Base-by-base conservation (phyloP, 2,329 filamentous ascomycete species). In the Tolypocladium cylindrosporum region DNA sequence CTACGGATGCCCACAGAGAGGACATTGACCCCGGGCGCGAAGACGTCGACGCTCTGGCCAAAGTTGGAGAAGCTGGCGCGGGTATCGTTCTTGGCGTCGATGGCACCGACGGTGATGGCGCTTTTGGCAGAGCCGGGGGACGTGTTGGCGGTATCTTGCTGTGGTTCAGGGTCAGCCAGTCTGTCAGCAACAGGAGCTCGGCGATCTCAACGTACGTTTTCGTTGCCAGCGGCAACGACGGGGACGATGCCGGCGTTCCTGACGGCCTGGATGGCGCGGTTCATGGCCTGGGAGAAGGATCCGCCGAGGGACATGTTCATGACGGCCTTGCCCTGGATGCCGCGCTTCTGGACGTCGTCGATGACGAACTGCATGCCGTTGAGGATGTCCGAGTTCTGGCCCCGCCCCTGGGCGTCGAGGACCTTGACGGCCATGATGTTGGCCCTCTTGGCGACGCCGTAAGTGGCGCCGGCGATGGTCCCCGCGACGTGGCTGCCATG, bases 231-330 rank as follows among this genome's bases (percentile, higher is more conserved):
- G 1, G 83, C 81, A n/a, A 84, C 82, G 58, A 84, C 75, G 55
- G 80, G 77, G 55, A 84, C 79, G 60, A 85, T 70, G 51, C 82
- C 82, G 11, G 76, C 77, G 3, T 72, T 69, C 61, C 74, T 72
- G 51, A 84, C 67, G 43, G 71, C 72, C 63, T 79, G 68, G 59
- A 84, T 78, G 64, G 81, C 81, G n/a, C 72, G 68, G 74, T 86
- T 85, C 68, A 84, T 68, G 31, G 80, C 77, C 2, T 64, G 59
- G 9, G 79, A 83, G 48, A 63, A 66, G 58, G 71, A 68, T 36
- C 81, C 81, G 59, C 81, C 81, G 24, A 86, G 75, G 4, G 83
- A 85, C 81, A 86, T 83, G 76, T 85, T 86, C 76, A 86, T 79
- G 63, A 86, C 78, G 58, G 79, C 75, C 66, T 80, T 82, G 65